Percentiles rank a stretch among this genome's conserved stretches.
These are phyloP conservation scores for Wickerhamiella alocasiicola DNA, from an alignment of 805 yeast species.

Conservation along the genomic window DNA sequence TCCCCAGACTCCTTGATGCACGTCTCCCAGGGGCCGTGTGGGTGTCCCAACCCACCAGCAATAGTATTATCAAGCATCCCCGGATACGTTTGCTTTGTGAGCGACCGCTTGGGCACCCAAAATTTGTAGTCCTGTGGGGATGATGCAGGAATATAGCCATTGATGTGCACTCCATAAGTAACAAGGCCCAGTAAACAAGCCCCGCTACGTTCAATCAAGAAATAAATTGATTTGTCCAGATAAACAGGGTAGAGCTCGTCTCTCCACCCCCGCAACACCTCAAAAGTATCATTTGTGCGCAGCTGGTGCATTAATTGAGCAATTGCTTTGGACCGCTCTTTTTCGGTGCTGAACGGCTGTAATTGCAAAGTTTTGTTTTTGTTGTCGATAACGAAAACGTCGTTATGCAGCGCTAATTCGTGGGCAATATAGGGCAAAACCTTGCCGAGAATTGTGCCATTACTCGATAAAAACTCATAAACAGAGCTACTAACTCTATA, in stretches of 20 bases:
- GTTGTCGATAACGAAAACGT: conserved; percentile 4
- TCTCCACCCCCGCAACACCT: conserved; percentile 50
- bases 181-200: conserved; percentile 73
- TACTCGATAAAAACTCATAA: conserved; percentile 25
- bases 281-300: conserved; percentile 19
- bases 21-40: conserved; percentile 63
- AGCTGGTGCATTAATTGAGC: conserved; percentile 18
- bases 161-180: conserved; percentile 82
- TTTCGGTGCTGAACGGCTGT: not conserved
- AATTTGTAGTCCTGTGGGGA: conserved; percentile 26
- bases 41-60: conserved; percentile 89
- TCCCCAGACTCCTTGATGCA: conserved; percentile 76
- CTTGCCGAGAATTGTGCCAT: conserved; percentile 23
- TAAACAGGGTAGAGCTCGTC: conserved; percentile 68
- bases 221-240: conserved; percentile 42
- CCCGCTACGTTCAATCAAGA: conserved; percentile 67
- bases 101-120: conserved; percentile 81
- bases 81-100: conserved; percentile 76
- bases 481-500: not conserved
- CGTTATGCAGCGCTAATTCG: not conserved
- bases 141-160: conserved; percentile 54
- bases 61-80: conserved; percentile 85
- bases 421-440: conserved; percentile 14
- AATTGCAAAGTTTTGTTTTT: not conserved
- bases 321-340: conserved; percentile 8